Conservation (phyloP, 2,329 filamentous ascomycete species). For the Dothidotthia symphoricarpi region DNA sequence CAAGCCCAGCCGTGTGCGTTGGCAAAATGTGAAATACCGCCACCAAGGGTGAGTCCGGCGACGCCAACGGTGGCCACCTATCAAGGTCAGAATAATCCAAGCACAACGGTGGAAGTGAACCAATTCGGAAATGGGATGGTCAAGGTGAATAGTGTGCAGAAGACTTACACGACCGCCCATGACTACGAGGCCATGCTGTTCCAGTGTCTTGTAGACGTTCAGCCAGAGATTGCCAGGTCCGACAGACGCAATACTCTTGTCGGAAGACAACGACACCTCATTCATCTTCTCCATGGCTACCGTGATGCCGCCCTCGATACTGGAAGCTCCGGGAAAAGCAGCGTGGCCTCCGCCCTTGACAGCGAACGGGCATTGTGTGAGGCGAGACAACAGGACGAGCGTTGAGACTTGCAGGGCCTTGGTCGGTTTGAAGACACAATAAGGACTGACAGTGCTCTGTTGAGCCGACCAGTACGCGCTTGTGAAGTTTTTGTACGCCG, state of each 20-base stretch:
- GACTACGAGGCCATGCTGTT: slow-evolving; percentile 21
- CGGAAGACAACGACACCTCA: slow-evolving; percentile 21
- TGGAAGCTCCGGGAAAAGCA: slow-evolving; percentile 42
- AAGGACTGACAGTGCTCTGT: slow-evolving; percentile 12
- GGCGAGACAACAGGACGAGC: slow-evolving; percentile 13
- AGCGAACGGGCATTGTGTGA: slow-evolving; percentile 40
- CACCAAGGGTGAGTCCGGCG: slow-evolving; percentile 23
- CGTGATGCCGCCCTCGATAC: slow-evolving; percentile 45
- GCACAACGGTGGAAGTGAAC: no score
- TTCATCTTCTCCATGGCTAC: slow-evolving; percentile 43
- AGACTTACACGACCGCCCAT: slow-evolving; percentile 27
- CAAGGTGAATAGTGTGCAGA: no score
- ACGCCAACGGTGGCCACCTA: slow-evolving; percentile 20
- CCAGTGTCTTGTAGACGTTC: slow-evolving; percentile 34
- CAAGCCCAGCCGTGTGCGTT: slow-evolving; percentile 24
- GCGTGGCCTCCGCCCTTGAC: slow-evolving; percentile 49
- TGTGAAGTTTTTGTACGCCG: slow-evolving; percentile 20
- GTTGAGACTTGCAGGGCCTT: slow-evolving; percentile 15
- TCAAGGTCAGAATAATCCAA: no score
- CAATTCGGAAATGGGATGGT: no score
- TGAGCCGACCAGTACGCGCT: slow-evolving; percentile 16
- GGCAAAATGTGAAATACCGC: slow-evolving; percentile 31
- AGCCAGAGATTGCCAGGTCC: slow-evolving; percentile 39
- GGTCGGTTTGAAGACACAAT: slow-evolving; percentile 17
- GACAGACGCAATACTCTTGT: slow-evolving; percentile 28